Conservation (phyloP, 768 basidiomycete genomes). For the Termitomyces eurrhizus region DNA sequence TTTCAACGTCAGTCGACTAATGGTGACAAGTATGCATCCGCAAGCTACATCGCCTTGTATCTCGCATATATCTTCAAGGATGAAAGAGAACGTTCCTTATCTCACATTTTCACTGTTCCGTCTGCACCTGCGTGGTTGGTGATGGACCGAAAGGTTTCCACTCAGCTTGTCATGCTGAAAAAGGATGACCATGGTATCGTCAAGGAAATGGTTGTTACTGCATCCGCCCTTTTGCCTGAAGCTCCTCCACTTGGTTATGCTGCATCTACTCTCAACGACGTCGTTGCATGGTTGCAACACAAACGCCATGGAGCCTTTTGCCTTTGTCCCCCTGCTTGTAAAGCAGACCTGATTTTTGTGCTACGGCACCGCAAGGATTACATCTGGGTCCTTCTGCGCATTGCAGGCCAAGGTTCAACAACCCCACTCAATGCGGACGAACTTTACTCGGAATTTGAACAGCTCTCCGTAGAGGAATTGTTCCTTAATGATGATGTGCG, state of each 20-base stretch:
- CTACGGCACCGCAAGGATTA: neutral
- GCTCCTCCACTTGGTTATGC: neutral
- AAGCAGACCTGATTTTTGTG: neutral
- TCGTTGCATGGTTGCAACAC: neutral
- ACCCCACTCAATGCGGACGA: neutral
- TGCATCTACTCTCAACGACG: neutral
- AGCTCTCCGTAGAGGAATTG: neutral
- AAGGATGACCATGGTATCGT: neutral
- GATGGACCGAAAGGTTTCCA: neutral
- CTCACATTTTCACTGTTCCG: neutral
- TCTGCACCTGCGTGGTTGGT: neutral
- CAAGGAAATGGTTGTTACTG: neutral
- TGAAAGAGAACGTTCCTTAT: neutral
- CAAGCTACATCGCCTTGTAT: constrained; percentile 3
- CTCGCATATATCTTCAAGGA: neutral
- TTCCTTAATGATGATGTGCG: neutral
- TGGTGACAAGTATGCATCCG: neutral
- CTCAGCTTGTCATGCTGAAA: neutral
- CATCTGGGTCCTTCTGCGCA: neutral
- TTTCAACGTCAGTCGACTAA: neutral
- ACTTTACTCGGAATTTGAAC: neutral
- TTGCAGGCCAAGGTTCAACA: neutral
- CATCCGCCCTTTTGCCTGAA: neutral
- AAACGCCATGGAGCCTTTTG: neutral
- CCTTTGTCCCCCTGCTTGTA: neutral